Percentiles rank a stretch among this genome's conserved stretches.
Evolutionary conservation across 2,329 filamentous ascomycete species (phyloP).

Genomic region (Amauroascus niger): DNA sequence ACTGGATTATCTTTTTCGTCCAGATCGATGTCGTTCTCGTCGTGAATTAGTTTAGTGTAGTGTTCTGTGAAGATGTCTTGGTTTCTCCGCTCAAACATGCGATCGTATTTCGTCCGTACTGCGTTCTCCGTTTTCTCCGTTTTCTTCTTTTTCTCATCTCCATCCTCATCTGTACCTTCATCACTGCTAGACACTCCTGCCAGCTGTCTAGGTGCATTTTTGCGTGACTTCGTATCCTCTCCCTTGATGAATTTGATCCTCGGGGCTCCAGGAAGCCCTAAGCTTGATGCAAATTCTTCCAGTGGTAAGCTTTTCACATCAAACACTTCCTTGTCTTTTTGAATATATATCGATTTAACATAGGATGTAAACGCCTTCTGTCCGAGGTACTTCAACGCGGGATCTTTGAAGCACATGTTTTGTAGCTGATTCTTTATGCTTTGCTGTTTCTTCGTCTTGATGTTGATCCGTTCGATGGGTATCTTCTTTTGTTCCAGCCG

Average conservation of each 20-base stretch:
- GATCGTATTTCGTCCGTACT: slow-evolving; percentile 89
- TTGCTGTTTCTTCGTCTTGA: slow-evolving; percentile 80
- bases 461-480: slow-evolving; percentile 73
- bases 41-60: slow-evolving; percentile 73
- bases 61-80: slow-evolving; percentile 92
- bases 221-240: slow-evolving; percentile 73
- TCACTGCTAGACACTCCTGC: slow-evolving; percentile 54
- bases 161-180: slow-evolving; percentile 37
- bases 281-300: slow-evolving; percentile 72
- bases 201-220: slow-evolving; percentile 68
- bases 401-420: slow-evolving; percentile 91
- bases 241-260: slow-evolving; percentile 90
- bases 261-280: slow-evolving; percentile 83
- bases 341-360: slow-evolving; percentile 70
- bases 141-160: slow-evolving; percentile 36
- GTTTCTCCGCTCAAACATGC: slow-evolving; percentile 95
- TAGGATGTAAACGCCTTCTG: slow-evolving; percentile 96
- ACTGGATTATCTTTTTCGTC: slow-evolving; percentile 27
- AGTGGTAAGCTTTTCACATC: slow-evolving; percentile 71
- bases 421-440: slow-evolving; percentile 77
- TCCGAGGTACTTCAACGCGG: slow-evolving; percentile 84
- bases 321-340: slow-evolving; percentile 88
- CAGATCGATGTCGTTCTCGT: slow-evolving; percentile 40
- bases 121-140: slow-evolving; percentile 57
- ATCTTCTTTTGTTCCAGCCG: slow-evolving; percentile 82